A percentile compares a stretch with the other conserved stretches of the same genome.
These are phyloP conservation scores for Talaromyces sp. DNA, from an alignment of 2,329 filamentous ascomycete genomes.

Conservation along the genomic window DNA sequence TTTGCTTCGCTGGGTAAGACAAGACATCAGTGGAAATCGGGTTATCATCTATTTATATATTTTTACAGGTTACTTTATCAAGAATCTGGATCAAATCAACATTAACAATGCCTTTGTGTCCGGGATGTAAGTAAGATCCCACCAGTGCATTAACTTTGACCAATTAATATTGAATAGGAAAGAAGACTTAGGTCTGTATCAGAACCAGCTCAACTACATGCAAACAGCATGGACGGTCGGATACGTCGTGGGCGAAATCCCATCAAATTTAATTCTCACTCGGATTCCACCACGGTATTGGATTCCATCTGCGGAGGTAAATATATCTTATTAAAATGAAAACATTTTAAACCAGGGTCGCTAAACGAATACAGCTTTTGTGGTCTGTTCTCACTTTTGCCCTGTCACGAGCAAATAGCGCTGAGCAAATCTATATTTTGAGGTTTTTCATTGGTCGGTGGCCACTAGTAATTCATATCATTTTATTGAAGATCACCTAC, in stretches of 20 bases:
- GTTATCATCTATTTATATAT: background rate
- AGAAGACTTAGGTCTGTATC: constrained; percentile 47
- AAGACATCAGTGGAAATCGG: background rate
- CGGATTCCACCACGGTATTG: constrained; percentile 42
- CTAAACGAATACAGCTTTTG: constrained; percentile 25
- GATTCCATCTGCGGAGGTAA: constrained; percentile 44
- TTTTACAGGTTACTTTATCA: constrained; percentile 44
- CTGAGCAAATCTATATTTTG: constrained; percentile 41
- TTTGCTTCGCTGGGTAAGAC: constrained; percentile 39
- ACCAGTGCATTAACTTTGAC: background rate
- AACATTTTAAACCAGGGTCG: background rate
- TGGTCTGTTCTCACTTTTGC: constrained; percentile 47
- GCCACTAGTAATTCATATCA: background rate
- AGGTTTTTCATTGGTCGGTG: constrained; percentile 44
- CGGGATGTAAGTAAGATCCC: constrained; percentile 32
- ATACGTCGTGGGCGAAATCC: constrained; percentile 52
- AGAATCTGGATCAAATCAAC: constrained; percentile 43
- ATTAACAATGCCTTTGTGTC: constrained; percentile 44
- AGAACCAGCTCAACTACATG: constrained; percentile 52
- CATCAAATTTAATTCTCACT: constrained; percentile 48
- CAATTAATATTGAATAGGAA: constrained; percentile 29
- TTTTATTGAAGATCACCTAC: background rate
- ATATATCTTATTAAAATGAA: constrained; percentile 27
- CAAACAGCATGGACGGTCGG: constrained; percentile 55
- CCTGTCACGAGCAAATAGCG: constrained; percentile 34